These are phyloP conservation scores for Botrytis fabae DNA, from an alignment of 2,329 filamentous ascomycete genomes.

Conservation along the genomic window DNA sequence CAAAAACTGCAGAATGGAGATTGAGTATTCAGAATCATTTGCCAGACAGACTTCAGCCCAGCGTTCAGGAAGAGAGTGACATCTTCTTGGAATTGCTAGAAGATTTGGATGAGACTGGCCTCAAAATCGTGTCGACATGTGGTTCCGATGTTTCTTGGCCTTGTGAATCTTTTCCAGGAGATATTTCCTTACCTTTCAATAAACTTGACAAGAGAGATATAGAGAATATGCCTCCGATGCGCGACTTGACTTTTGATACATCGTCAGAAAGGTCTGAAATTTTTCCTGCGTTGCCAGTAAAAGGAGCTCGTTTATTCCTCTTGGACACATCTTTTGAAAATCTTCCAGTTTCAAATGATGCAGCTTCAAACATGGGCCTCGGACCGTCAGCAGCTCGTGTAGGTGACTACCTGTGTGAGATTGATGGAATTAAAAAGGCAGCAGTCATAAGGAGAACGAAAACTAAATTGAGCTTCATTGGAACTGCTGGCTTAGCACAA, in stretches of 20 bases:
- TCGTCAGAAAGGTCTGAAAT: background rate
- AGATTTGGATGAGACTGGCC: background rate
- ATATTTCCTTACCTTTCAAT: too few species aligned
- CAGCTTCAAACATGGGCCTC: background rate
- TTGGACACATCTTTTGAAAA: background rate
- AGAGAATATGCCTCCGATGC: background rate
- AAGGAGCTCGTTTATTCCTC: background rate
- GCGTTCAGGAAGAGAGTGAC: slow-evolving; percentile 23
- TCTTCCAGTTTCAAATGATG: background rate
- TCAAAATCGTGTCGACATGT: slow-evolving; percentile 1
- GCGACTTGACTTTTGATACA: background rate
- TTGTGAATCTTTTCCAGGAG: background rate
- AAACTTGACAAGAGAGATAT: background rate
- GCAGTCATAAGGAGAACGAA: slow-evolving; percentile 1
- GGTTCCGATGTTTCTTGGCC: slow-evolving; percentile 9
- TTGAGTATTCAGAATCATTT: slow-evolving; percentile 19
- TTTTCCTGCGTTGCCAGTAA: background rate
- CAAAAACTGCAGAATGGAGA: slow-evolving; percentile 19
- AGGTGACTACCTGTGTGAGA: slow-evolving; percentile 4
- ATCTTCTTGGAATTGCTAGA: slow-evolving; percentile 22
- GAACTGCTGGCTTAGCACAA: slow-evolving; percentile 11
- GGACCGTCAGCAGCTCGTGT: background rate
- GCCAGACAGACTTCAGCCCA: background rate
- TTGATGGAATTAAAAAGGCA: background rate
- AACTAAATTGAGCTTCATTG: slow-evolving; percentile 1